Conservation (phyloP, 768 basidiomycete genomes). For the Tephrocybe sp. region DNA sequence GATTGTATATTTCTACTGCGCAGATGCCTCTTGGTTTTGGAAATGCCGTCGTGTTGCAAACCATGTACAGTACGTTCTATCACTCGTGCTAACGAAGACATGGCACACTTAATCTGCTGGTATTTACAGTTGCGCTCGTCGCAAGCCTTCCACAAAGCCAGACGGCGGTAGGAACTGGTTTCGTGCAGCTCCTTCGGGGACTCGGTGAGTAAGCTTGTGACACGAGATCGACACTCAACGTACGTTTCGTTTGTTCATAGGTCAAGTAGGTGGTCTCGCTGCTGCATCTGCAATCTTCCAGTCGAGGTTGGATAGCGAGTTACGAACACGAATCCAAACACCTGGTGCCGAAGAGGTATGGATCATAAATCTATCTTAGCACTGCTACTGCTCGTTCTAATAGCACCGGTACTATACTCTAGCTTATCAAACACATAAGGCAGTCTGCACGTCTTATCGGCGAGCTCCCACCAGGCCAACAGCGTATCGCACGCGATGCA, state of each 20-base stretch:
- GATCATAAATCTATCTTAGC: not conserved
- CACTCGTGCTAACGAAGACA: too few species aligned
- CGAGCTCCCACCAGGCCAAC: conserved; percentile 43
- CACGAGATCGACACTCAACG: too few species aligned
- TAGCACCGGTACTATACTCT: not conserved
- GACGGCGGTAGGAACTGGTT: conserved; percentile 60
- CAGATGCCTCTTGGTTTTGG: conserved; percentile 65
- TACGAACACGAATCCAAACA: conserved; percentile 41
- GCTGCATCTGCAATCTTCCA: conserved; percentile 61
- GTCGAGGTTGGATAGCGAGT: conserved; percentile 41
- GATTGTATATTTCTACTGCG: conserved; percentile 12
- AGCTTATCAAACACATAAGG: conserved; percentile 53
- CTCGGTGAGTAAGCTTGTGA: conserved; percentile 34
- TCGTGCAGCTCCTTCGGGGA: conserved; percentile 58
- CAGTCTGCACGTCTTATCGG: conserved; percentile 50
- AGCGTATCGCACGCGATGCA: conserved; percentile 48
- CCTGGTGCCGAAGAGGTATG: conserved; percentile 44
- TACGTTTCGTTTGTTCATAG: conserved; percentile 20
- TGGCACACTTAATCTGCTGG: too few species aligned
- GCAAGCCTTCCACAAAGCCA: conserved; percentile 51
- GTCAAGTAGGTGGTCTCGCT: conserved; percentile 61
- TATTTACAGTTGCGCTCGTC: conserved; percentile 59
- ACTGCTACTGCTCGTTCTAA: not conserved
- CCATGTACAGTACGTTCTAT: conserved; percentile 45
- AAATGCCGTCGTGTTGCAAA: conserved; percentile 63